phyloP scores from a whole-genome alignment of 768 basidiomycete genomes.

The Udeniomyces megalosporus region DNA sequence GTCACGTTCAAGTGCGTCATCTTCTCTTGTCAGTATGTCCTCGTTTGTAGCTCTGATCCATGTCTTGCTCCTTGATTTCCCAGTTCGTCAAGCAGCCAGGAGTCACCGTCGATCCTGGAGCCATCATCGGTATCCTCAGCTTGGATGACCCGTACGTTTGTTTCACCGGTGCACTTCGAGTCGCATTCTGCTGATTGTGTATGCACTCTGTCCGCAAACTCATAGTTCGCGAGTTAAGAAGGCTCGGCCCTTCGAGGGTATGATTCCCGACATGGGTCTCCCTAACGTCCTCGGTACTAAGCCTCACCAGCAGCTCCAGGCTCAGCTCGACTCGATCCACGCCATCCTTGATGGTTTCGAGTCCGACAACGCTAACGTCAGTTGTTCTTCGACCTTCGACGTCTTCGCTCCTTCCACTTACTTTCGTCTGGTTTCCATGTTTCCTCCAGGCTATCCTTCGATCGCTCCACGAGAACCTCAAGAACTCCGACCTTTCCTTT shows the following conservation, averaged over 20 bases:
- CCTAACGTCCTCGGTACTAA: slow-evolving; percentile 71
- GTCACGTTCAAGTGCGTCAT: slow-evolving; percentile 27
- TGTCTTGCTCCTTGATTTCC: slow-evolving; percentile 36
- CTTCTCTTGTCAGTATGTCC: neutral
- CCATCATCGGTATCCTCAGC: slow-evolving; percentile 90
- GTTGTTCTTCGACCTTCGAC: neutral
- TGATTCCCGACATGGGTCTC: slow-evolving; percentile 69
- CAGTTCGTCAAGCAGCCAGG: slow-evolving; percentile 98
- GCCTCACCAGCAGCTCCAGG: slow-evolving; percentile 66
- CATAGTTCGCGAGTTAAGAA: slow-evolving; percentile 67
- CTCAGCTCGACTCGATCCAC: slow-evolving; percentile 56
- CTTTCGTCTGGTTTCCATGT: too few relatives aligned
- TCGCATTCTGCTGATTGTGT: neutral
- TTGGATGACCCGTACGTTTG: slow-evolving; percentile 66
- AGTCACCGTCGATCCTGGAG: slow-evolving; percentile 87
- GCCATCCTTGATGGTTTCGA: slow-evolving; percentile 95
- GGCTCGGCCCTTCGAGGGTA: slow-evolving; percentile 93
- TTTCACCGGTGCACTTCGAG: neutral
- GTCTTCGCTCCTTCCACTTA: too few relatives aligned
- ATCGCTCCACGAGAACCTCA: slow-evolving; percentile 65
- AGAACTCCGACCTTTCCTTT: slow-evolving; percentile 74
- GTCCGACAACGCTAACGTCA: slow-evolving; percentile 64
- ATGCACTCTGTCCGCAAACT: too few relatives aligned
- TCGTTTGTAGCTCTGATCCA: neutral
- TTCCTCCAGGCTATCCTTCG: slow-evolving; percentile 60